Conservation (phyloP, 495 filamentous ascomycete species). For the Aspergillus ostianus region DNA sequence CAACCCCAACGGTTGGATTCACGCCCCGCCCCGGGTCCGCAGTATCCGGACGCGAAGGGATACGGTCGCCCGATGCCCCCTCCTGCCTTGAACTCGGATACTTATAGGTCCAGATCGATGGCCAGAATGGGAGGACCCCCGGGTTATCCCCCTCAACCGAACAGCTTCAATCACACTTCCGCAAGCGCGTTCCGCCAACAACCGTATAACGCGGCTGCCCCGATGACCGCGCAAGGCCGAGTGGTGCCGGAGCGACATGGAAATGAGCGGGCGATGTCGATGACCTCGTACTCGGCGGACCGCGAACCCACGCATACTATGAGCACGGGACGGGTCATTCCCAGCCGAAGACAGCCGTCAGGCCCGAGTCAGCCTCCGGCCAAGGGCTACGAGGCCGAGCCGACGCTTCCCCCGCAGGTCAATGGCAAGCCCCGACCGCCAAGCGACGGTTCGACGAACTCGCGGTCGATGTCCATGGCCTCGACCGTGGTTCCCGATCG, state of each 20-base stretch:
- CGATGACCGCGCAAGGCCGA: constrained; percentile 86
- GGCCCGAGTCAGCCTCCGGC: constrained; percentile 32
- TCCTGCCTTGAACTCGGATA: constrained; percentile 78
- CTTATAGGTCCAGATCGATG: constrained; percentile 89
- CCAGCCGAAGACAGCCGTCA: constrained; percentile 59
- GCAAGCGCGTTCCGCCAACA: constrained; percentile 74
- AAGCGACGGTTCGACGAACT: constrained; percentile 44
- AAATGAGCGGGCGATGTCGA: constrained; percentile 90
- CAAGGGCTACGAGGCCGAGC: constrained; percentile 27
- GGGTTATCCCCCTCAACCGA: constrained; percentile 62
- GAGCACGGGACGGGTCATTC: constrained; percentile 83
- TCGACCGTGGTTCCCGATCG: constrained; percentile 64
- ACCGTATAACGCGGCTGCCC: constrained; percentile 59
- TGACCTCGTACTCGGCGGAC: constrained; percentile 80
- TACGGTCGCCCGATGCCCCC: constrained; percentile 51
- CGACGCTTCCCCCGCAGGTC: constrained; percentile 17
- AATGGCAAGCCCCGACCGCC: constrained; percentile 37
- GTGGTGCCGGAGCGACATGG: constrained; percentile 83
- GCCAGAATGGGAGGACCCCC: constrained; percentile 66
- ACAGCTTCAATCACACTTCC: constrained; percentile 63
- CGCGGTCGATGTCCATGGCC: constrained; percentile 84
- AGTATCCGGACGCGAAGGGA: constrained; percentile 49
- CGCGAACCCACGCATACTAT: constrained; percentile 81
- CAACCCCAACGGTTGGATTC: constrained; percentile 69
- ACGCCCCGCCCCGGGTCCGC: constrained; percentile 59